phyloP scores from a whole-genome alignment of 345 rosid genomes.

The Microthlaspi erraticum region DNA sequence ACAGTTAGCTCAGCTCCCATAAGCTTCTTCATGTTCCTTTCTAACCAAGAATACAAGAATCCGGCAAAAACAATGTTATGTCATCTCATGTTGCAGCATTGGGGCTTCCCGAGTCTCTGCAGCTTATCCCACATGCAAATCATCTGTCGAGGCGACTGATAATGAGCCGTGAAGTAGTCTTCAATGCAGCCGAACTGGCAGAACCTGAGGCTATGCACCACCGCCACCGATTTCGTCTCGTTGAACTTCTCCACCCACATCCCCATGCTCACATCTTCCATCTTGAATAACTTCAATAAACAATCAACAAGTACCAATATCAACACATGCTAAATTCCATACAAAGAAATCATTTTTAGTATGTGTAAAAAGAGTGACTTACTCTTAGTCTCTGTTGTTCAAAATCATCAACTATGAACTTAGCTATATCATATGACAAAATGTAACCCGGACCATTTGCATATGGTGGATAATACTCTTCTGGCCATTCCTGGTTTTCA shows the following conservation, averaged over 20 bases:
- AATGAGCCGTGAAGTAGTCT: constrained; percentile 89
- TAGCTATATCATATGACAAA: constrained; percentile 76
- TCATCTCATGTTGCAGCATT: constrained; percentile 97
- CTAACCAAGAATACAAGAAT: constrained; percentile 9
- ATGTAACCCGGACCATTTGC: constrained; percentile 99
- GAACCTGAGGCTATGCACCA: constrained; percentile 80
- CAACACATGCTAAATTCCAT: neutral
- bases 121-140: constrained; percentile 87
- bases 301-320: constrained; percentile 3
- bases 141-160: constrained; percentile 97
- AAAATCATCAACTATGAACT: constrained; percentile 74
- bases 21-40: constrained; percentile 30
- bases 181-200: constrained; percentile 95
- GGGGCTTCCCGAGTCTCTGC: constrained; percentile 58
- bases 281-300: constrained; percentile 78
- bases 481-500: constrained; percentile 89
- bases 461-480: constrained; percentile 94
- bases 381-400: constrained; percentile 79
- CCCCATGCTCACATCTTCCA: constrained; percentile 99
- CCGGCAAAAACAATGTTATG: constrained; percentile 13
- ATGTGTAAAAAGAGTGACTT: constrained; percentile 33
- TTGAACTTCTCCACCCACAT: constrained; percentile 99
- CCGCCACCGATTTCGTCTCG: constrained; percentile 70
- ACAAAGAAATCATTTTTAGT: neutral
- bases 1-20: constrained; percentile 41